Evolutionary conservation across 139 green algal species (phyloP).

Genomic region (Bryopsis sp.): DNA sequence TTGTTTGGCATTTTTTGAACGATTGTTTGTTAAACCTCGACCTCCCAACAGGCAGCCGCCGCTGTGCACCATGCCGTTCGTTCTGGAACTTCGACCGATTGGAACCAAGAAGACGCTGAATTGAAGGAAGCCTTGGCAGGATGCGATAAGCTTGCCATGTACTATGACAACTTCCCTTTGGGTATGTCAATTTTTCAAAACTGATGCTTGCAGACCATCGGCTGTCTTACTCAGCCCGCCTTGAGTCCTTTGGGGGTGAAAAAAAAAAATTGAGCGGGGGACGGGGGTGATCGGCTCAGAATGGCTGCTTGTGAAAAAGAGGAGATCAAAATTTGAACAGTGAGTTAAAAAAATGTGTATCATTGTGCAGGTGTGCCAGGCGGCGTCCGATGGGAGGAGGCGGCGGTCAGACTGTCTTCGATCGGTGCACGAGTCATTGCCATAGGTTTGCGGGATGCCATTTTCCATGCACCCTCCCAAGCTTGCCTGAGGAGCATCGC

Average conservation of each 20-base stretch:
- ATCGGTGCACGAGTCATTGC: conserved; percentile 2
- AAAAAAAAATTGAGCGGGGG: no score
- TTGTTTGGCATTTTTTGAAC: background rate
- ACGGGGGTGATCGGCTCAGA: no score
- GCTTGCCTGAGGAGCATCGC: conserved; percentile 14
- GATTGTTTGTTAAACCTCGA: background rate
- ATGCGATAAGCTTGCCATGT: conserved; percentile 6
- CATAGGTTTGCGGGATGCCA: conserved; percentile 2
- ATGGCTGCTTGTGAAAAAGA: background rate
- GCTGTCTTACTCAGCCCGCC: no score
- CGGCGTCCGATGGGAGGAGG: conserved; percentile 10
- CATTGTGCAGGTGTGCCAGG: conserved; percentile 12
- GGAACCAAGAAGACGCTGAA: background rate
- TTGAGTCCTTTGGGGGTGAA: no score
- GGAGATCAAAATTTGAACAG: background rate
- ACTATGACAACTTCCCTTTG: conserved; percentile 15
- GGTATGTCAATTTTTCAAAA: no score
- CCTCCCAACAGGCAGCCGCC: conserved; percentile 2
- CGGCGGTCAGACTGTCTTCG: background rate
- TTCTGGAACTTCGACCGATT: background rate
- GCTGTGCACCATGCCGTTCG: background rate
- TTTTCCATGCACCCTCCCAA: background rate
- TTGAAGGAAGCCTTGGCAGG: background rate
- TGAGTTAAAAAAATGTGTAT: no score
- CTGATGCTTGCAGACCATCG: no score